Conservation (phyloP, 208 protist species). For the Strigomonas culicis region DNA sequence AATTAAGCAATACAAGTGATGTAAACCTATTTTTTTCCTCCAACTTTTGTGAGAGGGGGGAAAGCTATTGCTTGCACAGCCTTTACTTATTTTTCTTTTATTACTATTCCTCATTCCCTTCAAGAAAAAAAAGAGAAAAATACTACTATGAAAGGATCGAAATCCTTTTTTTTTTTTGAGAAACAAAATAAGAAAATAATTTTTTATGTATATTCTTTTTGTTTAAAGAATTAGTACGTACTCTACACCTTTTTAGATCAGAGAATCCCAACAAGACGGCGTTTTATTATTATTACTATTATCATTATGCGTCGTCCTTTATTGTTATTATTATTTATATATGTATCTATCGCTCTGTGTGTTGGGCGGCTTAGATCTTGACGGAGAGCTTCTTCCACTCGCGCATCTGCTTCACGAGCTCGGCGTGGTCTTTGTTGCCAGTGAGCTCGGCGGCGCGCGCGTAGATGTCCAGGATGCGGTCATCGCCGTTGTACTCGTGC, state of each 20-base stretch:
- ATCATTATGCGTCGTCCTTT: neutral
- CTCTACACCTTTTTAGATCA: neutral
- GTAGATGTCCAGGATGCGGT: conserved; percentile 84
- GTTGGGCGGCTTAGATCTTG: conserved; percentile 40
- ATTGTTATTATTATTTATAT: neutral
- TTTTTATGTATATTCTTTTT: neutral
- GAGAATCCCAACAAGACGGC: no score
- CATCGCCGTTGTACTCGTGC: conserved; percentile 88
- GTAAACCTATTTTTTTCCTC: no score
- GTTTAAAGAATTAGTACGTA: neutral
- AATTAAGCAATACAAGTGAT: no score
- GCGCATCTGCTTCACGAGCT: conserved; percentile 73
- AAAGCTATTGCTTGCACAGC: no score
- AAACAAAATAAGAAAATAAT: conserved; percentile 5
- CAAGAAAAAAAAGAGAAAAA: conserved; percentile 15
- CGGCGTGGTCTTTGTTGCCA: conserved; percentile 67
- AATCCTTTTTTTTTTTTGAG: no score
- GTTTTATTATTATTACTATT: neutral
- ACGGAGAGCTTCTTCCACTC: conserved; percentile 61
- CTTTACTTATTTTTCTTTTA: neutral
- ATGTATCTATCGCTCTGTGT: neutral
- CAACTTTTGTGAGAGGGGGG: neutral
- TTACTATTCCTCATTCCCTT: conserved; percentile 13
- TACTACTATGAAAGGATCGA: conserved; percentile 8
- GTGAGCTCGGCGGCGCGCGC: conserved; percentile 73